Evolutionary conservation across 805 yeast species (phyloP).

Genomic region (Barnettozyma populi): DNA sequence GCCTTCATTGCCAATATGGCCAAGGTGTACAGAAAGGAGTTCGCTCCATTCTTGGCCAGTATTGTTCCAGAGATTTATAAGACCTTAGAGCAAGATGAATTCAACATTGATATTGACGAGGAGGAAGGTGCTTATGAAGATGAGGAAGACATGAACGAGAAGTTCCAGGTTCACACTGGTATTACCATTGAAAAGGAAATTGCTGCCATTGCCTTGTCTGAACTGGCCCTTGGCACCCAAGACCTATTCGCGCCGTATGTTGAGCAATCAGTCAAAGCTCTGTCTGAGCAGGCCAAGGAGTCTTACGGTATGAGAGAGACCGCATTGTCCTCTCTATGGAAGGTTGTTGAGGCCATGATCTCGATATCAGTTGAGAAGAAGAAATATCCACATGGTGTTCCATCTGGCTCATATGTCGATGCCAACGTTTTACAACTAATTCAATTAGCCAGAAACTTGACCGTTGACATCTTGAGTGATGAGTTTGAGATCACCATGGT

Average conservation of each 20-base stretch:
- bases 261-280: constrained; percentile 57
- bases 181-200: constrained; percentile 93
- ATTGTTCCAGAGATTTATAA: constrained; percentile 80
- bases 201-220: constrained; percentile 86
- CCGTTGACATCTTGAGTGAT: constrained; percentile 58
- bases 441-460: constrained; percentile 58
- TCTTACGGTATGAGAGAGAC: constrained; percentile 90
- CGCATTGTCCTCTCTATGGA: constrained; percentile 80
- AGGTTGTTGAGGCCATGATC: constrained; percentile 66
- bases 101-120: constrained; percentile 54
- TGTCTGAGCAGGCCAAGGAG: constrained; percentile 70
- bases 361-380: constrained; percentile 43
- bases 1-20: constrained; percentile 93
- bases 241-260: constrained; percentile 73
- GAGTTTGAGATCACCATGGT: constrained; percentile 86
- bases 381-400: constrained; percentile 58
- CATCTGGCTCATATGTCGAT: constrained; percentile 54
- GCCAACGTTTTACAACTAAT: constrained; percentile 53
- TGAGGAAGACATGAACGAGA: constrained; percentile 60
- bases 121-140: constrained; percentile 35
- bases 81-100: constrained; percentile 84
- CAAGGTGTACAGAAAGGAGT: constrained; percentile 87
- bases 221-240: constrained; percentile 83
- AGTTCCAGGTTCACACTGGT: constrained; percentile 87
- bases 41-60: constrained; percentile 76